Evolutionary conservation across 129 eudicot species (phyloP).

Genomic region (Tagetes erecta): DNA sequence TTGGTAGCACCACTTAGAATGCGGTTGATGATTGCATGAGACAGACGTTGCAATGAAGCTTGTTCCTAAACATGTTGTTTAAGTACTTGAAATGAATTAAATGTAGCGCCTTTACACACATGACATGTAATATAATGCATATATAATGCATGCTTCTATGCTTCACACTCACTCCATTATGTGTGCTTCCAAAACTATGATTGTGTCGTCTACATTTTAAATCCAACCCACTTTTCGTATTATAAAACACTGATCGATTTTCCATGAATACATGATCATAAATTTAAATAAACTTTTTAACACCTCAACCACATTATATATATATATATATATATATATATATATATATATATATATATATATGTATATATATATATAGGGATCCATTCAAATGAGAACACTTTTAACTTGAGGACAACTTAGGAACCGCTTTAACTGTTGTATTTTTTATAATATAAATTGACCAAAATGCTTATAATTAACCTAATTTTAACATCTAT

Average conservation of each 20-base stretch:
- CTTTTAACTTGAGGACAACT: too few species aligned
- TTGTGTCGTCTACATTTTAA: slow-evolving; percentile 4
- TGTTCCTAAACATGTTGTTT: slow-evolving; percentile 11
- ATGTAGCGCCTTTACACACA: slow-evolving; percentile 11
- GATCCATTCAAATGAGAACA: too few species aligned
- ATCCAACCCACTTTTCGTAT: background rate
- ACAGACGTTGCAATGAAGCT: slow-evolving; percentile 20
- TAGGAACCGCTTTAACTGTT: too few species aligned
- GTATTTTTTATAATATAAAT: too few species aligned
- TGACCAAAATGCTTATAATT: too few species aligned
- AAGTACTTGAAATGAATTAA: slow-evolving; percentile 7
- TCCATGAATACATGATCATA: slow-evolving; percentile 2
- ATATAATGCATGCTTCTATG: slow-evolving; percentile 17
- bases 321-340: background rate
- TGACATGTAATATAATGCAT: background rate
- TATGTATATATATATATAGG: background rate
- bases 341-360: background rate
- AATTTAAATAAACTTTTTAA: too few species aligned
- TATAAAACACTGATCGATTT: background rate
- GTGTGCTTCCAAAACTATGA: slow-evolving; percentile 12
- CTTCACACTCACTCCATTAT: slow-evolving; percentile 17
- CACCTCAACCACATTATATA: background rate
- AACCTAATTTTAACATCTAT: too few species aligned
- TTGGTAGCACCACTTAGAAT: slow-evolving; percentile 6
- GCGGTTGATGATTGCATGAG: slow-evolving; percentile 20